A percentile compares a stretch with the other conserved stretches of the same genome.
phyloP scores from a whole-genome alignment of 306 rosid species.

The Prunus davidiana region DNA sequence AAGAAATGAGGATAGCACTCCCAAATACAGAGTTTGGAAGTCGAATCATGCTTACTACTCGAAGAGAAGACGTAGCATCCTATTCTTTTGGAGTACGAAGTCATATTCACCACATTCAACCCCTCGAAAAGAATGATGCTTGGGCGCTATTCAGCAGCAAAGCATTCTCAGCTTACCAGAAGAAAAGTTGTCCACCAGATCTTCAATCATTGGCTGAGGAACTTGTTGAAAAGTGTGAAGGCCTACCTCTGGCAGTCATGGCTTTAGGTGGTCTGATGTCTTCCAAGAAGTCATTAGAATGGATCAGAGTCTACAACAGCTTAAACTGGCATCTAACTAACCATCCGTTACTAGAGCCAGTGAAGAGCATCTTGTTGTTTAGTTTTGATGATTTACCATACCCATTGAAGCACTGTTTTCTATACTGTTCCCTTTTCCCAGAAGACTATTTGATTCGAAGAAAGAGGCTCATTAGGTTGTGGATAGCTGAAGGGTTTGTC shows the following conservation, averaged over 20 bases:
- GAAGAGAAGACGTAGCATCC: slow-evolving; percentile 8
- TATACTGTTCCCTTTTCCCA: slow-evolving; percentile 18
- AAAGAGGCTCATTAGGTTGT: slow-evolving; percentile 4
- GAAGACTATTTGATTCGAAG: slow-evolving; percentile 16
- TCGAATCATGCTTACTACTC: slow-evolving; percentile 23
- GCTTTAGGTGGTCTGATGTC: slow-evolving; percentile 25
- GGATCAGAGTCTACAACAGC: slow-evolving; percentile 16
- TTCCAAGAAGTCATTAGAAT: slow-evolving; percentile 13
- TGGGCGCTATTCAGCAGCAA: slow-evolving; percentile 25
- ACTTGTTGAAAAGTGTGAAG: slow-evolving; percentile 21
- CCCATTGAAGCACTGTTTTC: slow-evolving; percentile 17
- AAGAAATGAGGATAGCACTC: slow-evolving; percentile 2
- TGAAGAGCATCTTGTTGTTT: slow-evolving; percentile 18
- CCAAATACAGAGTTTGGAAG: slow-evolving; percentile 13
- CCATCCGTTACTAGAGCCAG: neutral
- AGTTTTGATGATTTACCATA: slow-evolving; percentile 29
- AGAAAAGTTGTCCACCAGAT: slow-evolving; percentile 5
- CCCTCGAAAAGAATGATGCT: neutral
- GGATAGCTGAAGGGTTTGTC: slow-evolving; percentile 25
- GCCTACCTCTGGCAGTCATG: slow-evolving; percentile 19
- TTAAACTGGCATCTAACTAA: slow-evolving; percentile 14
- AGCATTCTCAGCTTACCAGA: slow-evolving; percentile 6
- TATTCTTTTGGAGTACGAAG: slow-evolving; percentile 7
- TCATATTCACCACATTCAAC: slow-evolving; percentile 1
- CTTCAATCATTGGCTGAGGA: neutral